Evolutionary conservation across 208 protist species (phyloP).

Genomic region (Angomonas desouzai): DNA sequence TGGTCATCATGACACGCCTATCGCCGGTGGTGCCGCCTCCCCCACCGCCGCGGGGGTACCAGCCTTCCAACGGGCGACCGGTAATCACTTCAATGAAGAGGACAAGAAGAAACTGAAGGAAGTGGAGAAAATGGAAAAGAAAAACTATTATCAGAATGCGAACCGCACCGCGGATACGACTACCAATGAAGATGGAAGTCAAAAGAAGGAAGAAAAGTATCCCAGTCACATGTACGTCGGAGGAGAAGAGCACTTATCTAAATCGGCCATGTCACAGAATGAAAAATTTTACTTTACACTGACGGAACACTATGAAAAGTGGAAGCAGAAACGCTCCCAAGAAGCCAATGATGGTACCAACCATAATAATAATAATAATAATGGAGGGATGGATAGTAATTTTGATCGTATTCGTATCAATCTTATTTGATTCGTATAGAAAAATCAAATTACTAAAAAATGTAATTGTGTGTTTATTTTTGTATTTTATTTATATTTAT

Average conservation of each 20-base stretch:
- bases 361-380: background rate
- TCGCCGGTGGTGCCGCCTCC: background rate
- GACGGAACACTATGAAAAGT: slow-evolving; percentile 28
- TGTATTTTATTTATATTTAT: too few relatives aligned
- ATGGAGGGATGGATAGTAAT: background rate
- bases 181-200: slow-evolving; percentile 5
- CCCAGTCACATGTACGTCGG: slow-evolving; percentile 43
- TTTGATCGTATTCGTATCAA: slow-evolving; percentile 9
- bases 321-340: slow-evolving; percentile 25
- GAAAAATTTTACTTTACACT: slow-evolving; percentile 29
- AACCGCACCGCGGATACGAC: background rate
- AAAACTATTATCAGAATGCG: background rate
- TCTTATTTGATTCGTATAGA: slow-evolving; percentile 5
- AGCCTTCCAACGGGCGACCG: background rate
- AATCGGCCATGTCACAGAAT: slow-evolving; percentile 21
- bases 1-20: too few relatives aligned
- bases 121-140: background rate
- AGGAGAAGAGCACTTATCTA: slow-evolving; percentile 32
- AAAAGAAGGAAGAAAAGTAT: background rate
- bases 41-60: background rate
- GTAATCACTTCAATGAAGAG: background rate
- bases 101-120: background rate
- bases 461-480: slow-evolving; percentile 1
- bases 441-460: background rate
- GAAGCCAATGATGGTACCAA: background rate